Conservation (phyloP, 805 yeast species). For the Sungouiozyma intestinalis region DNA sequence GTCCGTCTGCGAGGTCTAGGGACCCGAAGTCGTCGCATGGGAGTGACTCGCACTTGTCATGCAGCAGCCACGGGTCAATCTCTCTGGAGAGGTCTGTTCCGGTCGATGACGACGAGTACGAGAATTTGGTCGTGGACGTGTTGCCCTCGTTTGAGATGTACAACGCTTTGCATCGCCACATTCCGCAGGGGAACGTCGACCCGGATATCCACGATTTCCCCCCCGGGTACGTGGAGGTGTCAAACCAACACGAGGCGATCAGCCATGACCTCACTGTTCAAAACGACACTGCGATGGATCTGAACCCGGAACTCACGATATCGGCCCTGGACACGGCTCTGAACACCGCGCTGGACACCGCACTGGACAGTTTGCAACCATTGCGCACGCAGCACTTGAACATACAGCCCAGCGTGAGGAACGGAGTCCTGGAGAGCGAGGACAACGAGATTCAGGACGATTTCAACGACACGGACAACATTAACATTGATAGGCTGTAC, state of each 20-base stretch:
- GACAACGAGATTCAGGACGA: slow-evolving; percentile 8
- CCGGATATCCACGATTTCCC: slow-evolving; percentile 15
- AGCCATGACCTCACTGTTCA: not conserved
- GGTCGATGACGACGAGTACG: not conserved
- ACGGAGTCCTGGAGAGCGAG: not conserved
- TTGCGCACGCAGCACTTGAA: slow-evolving; percentile 9
- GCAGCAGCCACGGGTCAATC: not conserved
- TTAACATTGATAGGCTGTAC: slow-evolving; percentile 17
- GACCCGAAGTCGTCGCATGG: not conserved
- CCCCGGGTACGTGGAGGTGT: slow-evolving; percentile 8
- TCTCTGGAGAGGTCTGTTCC: not conserved
- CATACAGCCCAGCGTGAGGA: slow-evolving; percentile 1
- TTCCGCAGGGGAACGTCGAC: slow-evolving; percentile 16
- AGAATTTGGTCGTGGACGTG: slow-evolving; percentile 13
- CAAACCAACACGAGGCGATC: not conserved
- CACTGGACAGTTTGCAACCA: slow-evolving; percentile 4
- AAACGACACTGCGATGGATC: not conserved
- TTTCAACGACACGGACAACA: slow-evolving; percentile 7
- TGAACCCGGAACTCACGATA: not conserved
- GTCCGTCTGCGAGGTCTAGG: not conserved
- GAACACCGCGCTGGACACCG: not conserved
- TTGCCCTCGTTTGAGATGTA: slow-evolving; percentile 23
- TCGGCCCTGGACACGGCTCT: not conserved
- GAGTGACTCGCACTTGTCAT: not conserved
- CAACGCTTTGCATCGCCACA: slow-evolving; percentile 18